Evolutionary conservation across 768 basidiomycete species (phyloP).

Genomic region (Mycena alexandri): DNA sequence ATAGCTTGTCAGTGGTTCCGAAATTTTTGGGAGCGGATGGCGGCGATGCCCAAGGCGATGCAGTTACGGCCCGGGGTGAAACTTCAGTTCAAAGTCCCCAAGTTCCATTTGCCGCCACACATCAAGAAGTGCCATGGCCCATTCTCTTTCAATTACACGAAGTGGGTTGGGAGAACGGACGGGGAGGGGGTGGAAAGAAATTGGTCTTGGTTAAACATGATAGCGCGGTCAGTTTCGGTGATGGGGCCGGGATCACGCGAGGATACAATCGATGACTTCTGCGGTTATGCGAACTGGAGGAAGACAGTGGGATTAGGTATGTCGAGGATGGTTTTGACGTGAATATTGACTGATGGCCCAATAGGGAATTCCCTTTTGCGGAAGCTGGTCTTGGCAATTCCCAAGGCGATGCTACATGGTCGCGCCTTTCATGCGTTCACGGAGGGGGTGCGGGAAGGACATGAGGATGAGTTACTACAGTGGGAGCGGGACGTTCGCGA

Average conservation of each 20-base stretch:
- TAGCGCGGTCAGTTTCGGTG: constrained; percentile 33
- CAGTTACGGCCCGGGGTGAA: neutral
- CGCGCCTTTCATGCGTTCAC: constrained; percentile 31
- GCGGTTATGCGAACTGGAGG: constrained; percentile 32
- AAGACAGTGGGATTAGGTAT: constrained; percentile 21
- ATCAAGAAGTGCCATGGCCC: constrained; percentile 35
- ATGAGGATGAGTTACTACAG: constrained; percentile 25
- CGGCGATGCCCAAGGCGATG: constrained; percentile 19
- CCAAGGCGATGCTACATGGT: constrained; percentile 35
- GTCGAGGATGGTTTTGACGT: neutral
- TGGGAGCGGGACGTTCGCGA: constrained; percentile 33
- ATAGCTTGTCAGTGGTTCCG: constrained; percentile 43
- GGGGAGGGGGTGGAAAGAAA: constrained; percentile 41
- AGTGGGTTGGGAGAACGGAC: constrained; percentile 38
- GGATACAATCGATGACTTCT: constrained; percentile 38
- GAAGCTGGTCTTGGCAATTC: constrained; percentile 29
- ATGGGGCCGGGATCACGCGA: constrained; percentile 34
- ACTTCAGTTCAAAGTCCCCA: constrained; percentile 41
- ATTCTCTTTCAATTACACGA: constrained; percentile 37
- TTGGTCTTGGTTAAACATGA: constrained; percentile 38
- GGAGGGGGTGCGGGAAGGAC: constrained; percentile 28
- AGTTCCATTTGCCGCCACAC: constrained; percentile 37
- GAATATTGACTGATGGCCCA: neutral
- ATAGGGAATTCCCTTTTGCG: constrained; percentile 5
- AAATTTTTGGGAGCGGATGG: constrained; percentile 32